Conservation (phyloP, 163 green algal species). For the Scenedesmus sp. region DNA sequence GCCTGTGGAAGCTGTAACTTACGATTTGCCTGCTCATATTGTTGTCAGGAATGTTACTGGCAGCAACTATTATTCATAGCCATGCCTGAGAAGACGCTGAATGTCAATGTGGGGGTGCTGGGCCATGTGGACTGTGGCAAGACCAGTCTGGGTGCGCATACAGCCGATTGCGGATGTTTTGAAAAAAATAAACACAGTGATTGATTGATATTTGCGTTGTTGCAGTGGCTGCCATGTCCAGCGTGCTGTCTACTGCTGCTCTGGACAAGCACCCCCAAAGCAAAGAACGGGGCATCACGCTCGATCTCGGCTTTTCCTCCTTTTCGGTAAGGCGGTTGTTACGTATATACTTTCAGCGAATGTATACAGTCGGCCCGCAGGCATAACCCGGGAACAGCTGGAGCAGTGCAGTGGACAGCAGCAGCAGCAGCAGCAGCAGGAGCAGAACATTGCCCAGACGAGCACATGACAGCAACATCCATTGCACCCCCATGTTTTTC, state of each 20-base stretch:
- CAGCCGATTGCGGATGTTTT: not conserved
- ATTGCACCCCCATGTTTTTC: not conserved
- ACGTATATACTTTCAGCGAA: not conserved
- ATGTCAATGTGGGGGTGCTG: constrained; percentile 96
- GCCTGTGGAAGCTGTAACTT: too few species aligned
- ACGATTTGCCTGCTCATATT: too few species aligned
- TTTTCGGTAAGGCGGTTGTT: constrained; percentile 73
- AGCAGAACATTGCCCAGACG: not conserved
- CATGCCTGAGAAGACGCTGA: constrained; percentile 62
- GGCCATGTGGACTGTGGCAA: constrained; percentile 98
- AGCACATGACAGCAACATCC: not conserved
- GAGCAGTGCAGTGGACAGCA: not conserved
- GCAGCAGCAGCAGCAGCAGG: not conserved
- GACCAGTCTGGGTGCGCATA: constrained; percentile 85
- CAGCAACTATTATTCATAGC: too few species aligned
- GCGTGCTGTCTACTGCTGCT: constrained; percentile 91
- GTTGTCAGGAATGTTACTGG: too few species aligned
- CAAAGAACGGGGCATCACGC: constrained; percentile 94
- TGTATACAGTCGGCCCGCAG: too few species aligned
- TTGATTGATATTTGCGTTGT: not conserved
- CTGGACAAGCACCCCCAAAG: constrained; percentile 98
- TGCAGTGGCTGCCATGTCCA: constrained; percentile 88
- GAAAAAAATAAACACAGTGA: not conserved
- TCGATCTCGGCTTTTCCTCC: constrained; percentile 97
- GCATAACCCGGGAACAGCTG: not conserved